phyloP scores from a whole-genome alignment of 1,139 yeast genomes.

The Lodderomyces jiufengensis region DNA sequence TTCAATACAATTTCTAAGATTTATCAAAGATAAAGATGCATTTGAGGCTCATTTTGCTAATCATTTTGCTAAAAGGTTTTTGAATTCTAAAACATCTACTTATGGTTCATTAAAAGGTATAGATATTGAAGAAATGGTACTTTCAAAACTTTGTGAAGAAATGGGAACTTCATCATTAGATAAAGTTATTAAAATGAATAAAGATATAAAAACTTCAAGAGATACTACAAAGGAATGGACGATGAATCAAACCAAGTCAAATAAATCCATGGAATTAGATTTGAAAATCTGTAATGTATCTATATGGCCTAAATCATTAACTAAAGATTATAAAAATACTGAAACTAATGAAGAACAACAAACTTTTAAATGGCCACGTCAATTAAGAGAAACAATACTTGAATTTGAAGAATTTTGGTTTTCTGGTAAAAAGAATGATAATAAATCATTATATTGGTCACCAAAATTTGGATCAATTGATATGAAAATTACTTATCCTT shows the following conservation, averaged over 20 bases:
- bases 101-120: conserved; percentile 27
- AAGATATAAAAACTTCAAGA: conserved; percentile 68
- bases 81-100: conserved; percentile 41
- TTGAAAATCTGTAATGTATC: conserved; percentile 53
- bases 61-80: conserved; percentile 83
- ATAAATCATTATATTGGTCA: conserved; percentile 79
- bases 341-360: conserved; percentile 30
- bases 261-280: conserved; percentile 38
- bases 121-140: conserved; percentile 69
- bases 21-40: conserved; percentile 78
- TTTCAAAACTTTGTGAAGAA: conserved; percentile 70
- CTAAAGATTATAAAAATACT: conserved; percentile 54
- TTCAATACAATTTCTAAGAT: conserved; percentile 61
- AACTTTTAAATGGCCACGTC: conserved; percentile 49
- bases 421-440: conserved; percentile 59
- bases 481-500: conserved; percentile 61
- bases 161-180: conserved; percentile 78
- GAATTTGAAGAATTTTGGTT: conserved; percentile 45
- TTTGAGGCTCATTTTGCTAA: conserved; percentile 85
- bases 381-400: conserved; percentile 33
- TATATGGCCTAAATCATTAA: conserved; percentile 50
- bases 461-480: conserved; percentile 82
- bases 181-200: conserved; percentile 84
- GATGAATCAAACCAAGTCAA: conserved; percentile 18
- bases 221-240: conserved; percentile 58